phyloP scores from a whole-genome alignment of 2,329 filamentous ascomycete species.

The Botrytis tulipae region DNA sequence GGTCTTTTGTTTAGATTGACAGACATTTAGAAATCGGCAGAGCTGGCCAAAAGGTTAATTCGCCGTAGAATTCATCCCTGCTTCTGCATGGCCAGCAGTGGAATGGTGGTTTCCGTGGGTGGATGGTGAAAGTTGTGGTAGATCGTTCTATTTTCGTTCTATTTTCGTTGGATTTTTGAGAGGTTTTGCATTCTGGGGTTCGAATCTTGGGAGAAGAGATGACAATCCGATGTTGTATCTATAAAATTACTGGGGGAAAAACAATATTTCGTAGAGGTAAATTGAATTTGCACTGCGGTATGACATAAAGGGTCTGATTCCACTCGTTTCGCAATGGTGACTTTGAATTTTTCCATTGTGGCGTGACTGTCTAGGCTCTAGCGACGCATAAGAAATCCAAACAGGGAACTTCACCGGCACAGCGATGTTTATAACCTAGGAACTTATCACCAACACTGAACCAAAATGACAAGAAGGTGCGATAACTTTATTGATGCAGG shows the following conservation, averaged over 20 bases:
- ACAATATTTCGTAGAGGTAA: neutral
- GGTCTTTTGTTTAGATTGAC: constrained; percentile 43
- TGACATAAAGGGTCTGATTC: neutral
- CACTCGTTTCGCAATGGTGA: neutral
- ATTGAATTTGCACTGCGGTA: neutral
- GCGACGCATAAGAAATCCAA: neutral
- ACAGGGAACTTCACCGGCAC: neutral
- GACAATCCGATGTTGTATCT: neutral
- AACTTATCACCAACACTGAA: neutral
- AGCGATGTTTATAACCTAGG: neutral
- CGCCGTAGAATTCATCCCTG: neutral
- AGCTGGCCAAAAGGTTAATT: neutral
- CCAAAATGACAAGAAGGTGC: neutral
- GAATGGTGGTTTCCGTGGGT: neutral
- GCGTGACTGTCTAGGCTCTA: neutral
- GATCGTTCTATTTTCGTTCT: constrained; percentile 1
- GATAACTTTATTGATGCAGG: neutral
- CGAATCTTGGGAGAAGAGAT: neutral
- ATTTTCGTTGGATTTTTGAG: neutral
- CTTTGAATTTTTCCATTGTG: neutral
- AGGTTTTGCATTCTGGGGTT: neutral
- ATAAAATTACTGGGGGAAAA: neutral
- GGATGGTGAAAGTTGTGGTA: neutral
- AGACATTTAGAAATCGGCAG: neutral
- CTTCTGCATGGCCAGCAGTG: neutral